phyloP scores from a whole-genome alignment of 2,329 filamentous ascomycete genomes.

The Cladobotryum mycophilum region DNA sequence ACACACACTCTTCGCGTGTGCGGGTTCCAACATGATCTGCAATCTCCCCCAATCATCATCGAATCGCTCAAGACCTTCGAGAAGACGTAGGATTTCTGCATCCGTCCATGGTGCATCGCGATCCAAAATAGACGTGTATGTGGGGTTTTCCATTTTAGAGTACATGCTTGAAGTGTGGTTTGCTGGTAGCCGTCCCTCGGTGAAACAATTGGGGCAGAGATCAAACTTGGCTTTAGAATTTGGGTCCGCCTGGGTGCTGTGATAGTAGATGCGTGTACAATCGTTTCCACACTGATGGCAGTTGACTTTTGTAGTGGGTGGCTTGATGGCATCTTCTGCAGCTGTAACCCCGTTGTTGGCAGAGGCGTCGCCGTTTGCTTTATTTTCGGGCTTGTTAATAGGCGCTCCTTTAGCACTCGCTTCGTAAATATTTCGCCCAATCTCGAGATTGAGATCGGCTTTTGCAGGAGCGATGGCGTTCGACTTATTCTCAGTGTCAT shows the following conservation, averaged over 20 bases:
- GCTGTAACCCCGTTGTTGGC: slow-evolving; percentile 57
- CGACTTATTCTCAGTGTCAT: slow-evolving; percentile 68
- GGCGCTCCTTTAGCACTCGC: slow-evolving; percentile 72
- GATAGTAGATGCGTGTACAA: slow-evolving; percentile 62
- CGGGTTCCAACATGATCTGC: slow-evolving; percentile 87
- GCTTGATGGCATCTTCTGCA: slow-evolving; percentile 58
- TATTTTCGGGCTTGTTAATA: slow-evolving; percentile 62
- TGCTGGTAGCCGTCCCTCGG: slow-evolving; percentile 74
- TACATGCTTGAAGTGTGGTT: slow-evolving; percentile 78
- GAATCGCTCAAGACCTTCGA: slow-evolving; percentile 87
- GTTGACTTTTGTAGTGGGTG: slow-evolving; percentile 62
- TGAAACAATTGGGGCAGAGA: slow-evolving; percentile 84
- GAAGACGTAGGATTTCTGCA: slow-evolving; percentile 76
- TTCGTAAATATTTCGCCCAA: slow-evolving; percentile 94
- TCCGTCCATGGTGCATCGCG: slow-evolving; percentile 88
- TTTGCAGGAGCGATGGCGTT: slow-evolving; percentile 61
- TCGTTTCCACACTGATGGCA: slow-evolving; percentile 92
- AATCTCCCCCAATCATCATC: slow-evolving; percentile 94
- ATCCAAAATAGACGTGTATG: slow-evolving; percentile 71
- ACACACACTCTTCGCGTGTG: slow-evolving; percentile 89
- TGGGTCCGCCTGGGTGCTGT: slow-evolving; percentile 50
- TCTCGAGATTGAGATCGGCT: slow-evolving; percentile 81
- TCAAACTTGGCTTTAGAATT: slow-evolving; percentile 71
- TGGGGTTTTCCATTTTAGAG: slow-evolving; percentile 81
- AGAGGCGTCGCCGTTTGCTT: slow-evolving; percentile 68